Base-by-base conservation (phyloP, 805 yeast genomes). In the Starmerella bombi region DNA sequence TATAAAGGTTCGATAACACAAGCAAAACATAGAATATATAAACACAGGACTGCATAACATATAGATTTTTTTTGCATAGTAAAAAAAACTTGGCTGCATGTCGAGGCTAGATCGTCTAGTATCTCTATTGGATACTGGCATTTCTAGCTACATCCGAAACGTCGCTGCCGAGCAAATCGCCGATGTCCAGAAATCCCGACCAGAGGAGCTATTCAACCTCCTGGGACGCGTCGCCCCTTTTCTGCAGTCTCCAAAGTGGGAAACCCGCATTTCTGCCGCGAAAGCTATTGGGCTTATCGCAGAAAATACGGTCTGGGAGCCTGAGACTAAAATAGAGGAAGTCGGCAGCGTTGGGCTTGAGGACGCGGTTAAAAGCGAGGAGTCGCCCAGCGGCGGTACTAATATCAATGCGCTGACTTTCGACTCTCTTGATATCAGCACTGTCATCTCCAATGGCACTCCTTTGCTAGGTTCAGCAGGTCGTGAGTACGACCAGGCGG, bases 111-210 rank as follows among this genome's bases (percentile, higher is more conserved):
- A 54, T 33, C 50, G 58, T n/a, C 50, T 54, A n/a, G 58, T 54
- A 36, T 50, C 56, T 25, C 55, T 66, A 50, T 65, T 91, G 49
- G 98, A 93, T 61, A 83, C 96, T 1, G 98, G 98, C 9, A 83
- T 95, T 10, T 84, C 96, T 4, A 82, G 82, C 30, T 80, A 84
- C 57, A 91, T 91, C 33, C 72, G 97, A 50, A 84, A 83, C 55
- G 83, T 95, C 8, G 99, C 98, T 1, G 97, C 97, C 2, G 95
- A 88, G 55, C 99, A 91, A 62, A 67, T 91, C 50, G 83, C 94
- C 4, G 97, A 88, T 50, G 69, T 93, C 29, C 96, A 95, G 21
- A 80, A 80, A 58, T 80, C 80, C 32, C 97, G 91, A 55, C 95
- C 97, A 0, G 97, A 88, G 55, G 97, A 91, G 53, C 74, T 82